These are phyloP conservation scores for Penicillium waksmanii DNA, from an alignment of 495 filamentous ascomycete genomes.

Conservation along the genomic window DNA sequence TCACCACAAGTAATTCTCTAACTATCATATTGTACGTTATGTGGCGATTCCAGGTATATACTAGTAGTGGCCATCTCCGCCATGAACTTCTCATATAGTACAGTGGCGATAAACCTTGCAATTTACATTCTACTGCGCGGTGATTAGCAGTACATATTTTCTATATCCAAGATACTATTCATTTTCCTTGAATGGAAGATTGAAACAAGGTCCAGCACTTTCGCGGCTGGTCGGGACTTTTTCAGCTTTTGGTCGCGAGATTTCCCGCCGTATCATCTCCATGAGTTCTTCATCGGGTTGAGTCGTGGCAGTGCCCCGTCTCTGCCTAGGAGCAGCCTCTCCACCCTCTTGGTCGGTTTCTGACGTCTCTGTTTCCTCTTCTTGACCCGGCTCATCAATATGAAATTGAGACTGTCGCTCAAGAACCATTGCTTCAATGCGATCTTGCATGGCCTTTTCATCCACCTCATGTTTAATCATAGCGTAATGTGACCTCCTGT, in stretches of 20 bases:
- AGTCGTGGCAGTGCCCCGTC: constrained; percentile 13
- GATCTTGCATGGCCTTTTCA: constrained; percentile 26
- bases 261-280: constrained; percentile 20
- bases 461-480: constrained; percentile 37
- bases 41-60: no score
- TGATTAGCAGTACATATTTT: no score
- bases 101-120: background rate
- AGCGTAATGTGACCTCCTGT: constrained; percentile 43
- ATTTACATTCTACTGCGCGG: no score
- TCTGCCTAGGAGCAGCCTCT: background rate
- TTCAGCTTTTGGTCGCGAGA: constrained; percentile 18
- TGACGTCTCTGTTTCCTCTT: constrained; percentile 4
- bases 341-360: constrained; percentile 1
- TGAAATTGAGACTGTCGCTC: constrained; percentile 7
- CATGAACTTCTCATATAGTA: background rate
- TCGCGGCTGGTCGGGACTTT: constrained; percentile 5
- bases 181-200: constrained; percentile 18
- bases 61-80: no score
- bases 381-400: background rate
- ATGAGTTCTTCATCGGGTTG: constrained; percentile 13
- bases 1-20: no score
- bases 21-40: no score
- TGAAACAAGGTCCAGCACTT: constrained; percentile 19
- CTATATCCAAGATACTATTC: no score
- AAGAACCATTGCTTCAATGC: constrained; percentile 31